Evolutionary conservation across 768 basidiomycete genomes (phyloP), one percentile per base, ranked within the genome.

Genomic region (Boletus subparvulus): DNA sequence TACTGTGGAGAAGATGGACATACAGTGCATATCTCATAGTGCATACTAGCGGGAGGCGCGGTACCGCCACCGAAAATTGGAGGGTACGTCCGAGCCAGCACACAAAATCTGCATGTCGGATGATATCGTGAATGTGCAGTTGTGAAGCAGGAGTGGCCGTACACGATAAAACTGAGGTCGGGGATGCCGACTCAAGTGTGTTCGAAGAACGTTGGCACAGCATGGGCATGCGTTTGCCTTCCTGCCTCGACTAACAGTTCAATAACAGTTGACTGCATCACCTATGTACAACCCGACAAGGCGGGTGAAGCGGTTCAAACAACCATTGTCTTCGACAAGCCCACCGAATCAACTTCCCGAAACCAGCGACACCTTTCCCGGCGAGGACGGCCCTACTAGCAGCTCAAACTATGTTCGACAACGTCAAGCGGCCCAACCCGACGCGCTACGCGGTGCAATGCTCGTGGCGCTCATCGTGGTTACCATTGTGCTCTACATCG

Each of bases 401-500:
- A 19, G 19, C n/a, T 36, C 47, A 24, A 26, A n/a, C 19, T 11
- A 55, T 28, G 63, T 32, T 43, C 63, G 44, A 46, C 42, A 50
- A 12, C 61, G 39, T 43, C 57, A 30, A 30, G 21, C 19, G 3
- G 24, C 11, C 11, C 47, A 42, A 37, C 54, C 52, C 13, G 50
- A 63, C 39, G 36, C 52, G 0, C 13, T 69, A 42, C 60, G 55
- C 26, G 58, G 61, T 2, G 52, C 49, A 3, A 56, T 67, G 42
- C 50, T 68, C 45, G 42, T 59, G 24, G 58, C 55, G 1, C 58
- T 69, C 33, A 33, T 67, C 26, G 42, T 58, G 39, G 57, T 67
- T 40, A 62, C 56, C 21, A n/a, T 66, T 33, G 50, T 62, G 19
- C 67, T 71, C 52, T 71, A 67, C 44, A 30, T 65, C 33, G 33